These are phyloP conservation scores for Neurospora crassa DNA, from an alignment of 2,329 filamentous ascomycete species.

Conservation along the genomic window DNA sequence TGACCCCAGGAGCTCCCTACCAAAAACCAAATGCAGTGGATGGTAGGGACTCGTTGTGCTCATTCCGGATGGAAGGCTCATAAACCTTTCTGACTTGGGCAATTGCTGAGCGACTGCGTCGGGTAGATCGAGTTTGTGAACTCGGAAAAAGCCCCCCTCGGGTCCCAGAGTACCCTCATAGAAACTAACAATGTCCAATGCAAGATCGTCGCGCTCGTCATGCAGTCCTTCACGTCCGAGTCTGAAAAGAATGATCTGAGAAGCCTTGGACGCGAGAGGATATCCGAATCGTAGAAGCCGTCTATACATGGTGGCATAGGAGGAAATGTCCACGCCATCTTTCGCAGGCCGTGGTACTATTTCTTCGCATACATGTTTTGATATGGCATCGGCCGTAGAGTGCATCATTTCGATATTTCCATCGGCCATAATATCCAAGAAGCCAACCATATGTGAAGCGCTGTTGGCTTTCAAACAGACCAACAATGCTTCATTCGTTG, in stretches of 20 bases:
- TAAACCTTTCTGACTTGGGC: conserved; percentile 18
- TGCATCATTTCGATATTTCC: conserved; percentile 21
- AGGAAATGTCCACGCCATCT: conserved; percentile 17
- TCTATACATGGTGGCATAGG: conserved; percentile 25
- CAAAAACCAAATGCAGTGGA: conserved; percentile 38
- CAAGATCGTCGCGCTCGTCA: conserved; percentile 34
- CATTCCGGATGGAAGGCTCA: conserved; percentile 30
- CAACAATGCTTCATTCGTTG: conserved; percentile 26
- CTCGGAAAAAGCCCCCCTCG: conserved; percentile 28
- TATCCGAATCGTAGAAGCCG: conserved; percentile 30
- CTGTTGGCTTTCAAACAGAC: conserved; percentile 21
- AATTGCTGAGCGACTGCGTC: conserved; percentile 21
- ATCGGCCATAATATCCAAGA: conserved; percentile 29
- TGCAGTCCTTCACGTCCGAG: conserved; percentile 35
- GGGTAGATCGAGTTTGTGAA: conserved; percentile 36
- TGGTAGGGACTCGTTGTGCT: conserved; percentile 31
- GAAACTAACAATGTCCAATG: conserved; percentile 31
- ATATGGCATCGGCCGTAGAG: conserved; percentile 19
- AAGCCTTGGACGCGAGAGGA: conserved; percentile 30
- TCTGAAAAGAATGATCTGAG: conserved; percentile 34
- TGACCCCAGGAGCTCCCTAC: conserved; percentile 26
- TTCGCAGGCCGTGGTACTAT: conserved; percentile 18
- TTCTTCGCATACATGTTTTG: conserved; percentile 21
- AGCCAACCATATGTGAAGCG: conserved; percentile 19
- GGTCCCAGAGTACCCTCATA: conserved; percentile 22